Evolutionary conservation across 23 red algal genomes (phyloP).

Genomic region (Gracilaria gracilis): DNA sequence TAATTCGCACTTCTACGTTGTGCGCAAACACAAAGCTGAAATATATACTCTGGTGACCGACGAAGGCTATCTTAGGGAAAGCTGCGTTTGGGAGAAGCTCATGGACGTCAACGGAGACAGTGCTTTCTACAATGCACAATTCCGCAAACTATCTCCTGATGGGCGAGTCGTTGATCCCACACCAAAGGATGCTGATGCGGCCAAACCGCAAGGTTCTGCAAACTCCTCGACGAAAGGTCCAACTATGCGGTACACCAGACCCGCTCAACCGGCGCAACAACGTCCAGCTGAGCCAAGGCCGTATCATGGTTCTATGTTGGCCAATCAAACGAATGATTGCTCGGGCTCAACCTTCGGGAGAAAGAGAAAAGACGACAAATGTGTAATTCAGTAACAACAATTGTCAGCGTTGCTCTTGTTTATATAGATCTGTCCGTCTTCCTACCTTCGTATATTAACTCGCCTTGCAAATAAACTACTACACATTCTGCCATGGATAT

Average conservation of each 20-base stretch:
- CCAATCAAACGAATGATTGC: not conserved
- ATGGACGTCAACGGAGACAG: slow-evolving; percentile 71
- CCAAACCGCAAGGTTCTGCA: not conserved
- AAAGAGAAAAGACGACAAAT: slow-evolving; percentile 4
- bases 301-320: not conserved
- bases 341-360: not conserved
- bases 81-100: slow-evolving; percentile 83
- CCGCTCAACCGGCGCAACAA: not conserved
- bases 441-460: not conserved
- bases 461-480: not conserved
- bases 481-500: not conserved
- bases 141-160: slow-evolving; percentile 24
- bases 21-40: slow-evolving; percentile 69
- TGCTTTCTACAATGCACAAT: slow-evolving; percentile 63
- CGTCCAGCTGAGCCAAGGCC: not conserved
- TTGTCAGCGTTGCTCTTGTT: not conserved
- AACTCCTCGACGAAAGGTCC: not conserved
- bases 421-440: not conserved
- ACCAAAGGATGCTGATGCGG: not conserved
- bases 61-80: slow-evolving; percentile 73
- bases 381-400: slow-evolving; percentile 3
- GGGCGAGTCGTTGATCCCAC: slow-evolving; percentile 7
- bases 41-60: slow-evolving; percentile 88
- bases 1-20: slow-evolving; percentile 81
- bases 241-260: not conserved